Conservation (phyloP, 345 rosid species). For the Bruguiera parviflora region DNA sequence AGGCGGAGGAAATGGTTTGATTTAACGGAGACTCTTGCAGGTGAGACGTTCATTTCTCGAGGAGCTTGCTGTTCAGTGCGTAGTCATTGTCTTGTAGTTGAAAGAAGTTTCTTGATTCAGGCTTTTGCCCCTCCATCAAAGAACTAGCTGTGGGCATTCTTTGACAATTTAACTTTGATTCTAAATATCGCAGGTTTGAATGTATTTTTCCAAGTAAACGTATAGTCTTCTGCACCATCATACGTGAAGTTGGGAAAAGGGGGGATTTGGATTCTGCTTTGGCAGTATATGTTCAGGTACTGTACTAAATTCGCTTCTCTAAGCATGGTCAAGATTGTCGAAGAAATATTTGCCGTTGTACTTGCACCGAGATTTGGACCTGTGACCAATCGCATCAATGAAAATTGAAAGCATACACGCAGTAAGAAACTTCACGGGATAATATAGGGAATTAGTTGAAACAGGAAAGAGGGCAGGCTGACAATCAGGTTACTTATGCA, state of each 20-base stretch:
- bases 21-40: conserved; percentile 66
- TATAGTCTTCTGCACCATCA: conserved; percentile 55
- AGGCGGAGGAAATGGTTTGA: conserved; percentile 49
- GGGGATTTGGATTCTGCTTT: conserved; percentile 67
- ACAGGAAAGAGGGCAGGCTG: no score
- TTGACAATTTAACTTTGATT: not conserved
- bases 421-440: no score
- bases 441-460: no score
- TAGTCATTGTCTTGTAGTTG: not conserved
- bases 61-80: not conserved
- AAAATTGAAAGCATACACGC: no score
- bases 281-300: conserved; percentile 41
- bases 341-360: no score
- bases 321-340: no score
- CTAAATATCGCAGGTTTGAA: conserved; percentile 52
- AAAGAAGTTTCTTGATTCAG: conserved; percentile 36
- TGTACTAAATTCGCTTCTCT: no score
- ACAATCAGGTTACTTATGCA: no score
- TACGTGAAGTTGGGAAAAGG: conserved; percentile 70
- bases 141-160: conserved; percentile 48
- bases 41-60: conserved; percentile 22
- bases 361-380: no score
- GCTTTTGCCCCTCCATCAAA: conserved; percentile 54
- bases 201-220: conserved; percentile 60
- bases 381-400: no score